A percentile compares a stretch with the other conserved stretches of the same genome.
These are phyloP conservation scores for Telopea speciosissima DNA, from an alignment of 177 flowering plant species.

Conservation along the genomic window DNA sequence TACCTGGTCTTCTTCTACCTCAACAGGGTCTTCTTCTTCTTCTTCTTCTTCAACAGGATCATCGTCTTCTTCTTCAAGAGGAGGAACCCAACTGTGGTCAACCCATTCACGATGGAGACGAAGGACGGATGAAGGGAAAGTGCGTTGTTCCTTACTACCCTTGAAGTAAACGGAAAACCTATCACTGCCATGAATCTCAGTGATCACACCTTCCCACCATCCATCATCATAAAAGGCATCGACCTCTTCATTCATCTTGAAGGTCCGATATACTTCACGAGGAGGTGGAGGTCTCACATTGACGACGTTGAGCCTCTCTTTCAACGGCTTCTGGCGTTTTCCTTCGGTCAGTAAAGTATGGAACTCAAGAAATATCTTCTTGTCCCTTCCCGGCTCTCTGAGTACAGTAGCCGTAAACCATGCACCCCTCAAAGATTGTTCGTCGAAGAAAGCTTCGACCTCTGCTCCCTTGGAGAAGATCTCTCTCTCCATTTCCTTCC, in stretches of 20 bases:
- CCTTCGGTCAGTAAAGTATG: slow-evolving; percentile 29
- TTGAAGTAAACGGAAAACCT: slow-evolving; percentile 41
- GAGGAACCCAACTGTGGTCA: slow-evolving; percentile 45
- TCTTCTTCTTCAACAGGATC: too few species aligned
- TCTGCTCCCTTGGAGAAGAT: slow-evolving; percentile 34
- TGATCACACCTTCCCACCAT: slow-evolving; percentile 78
- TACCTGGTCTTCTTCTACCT: too few species aligned
- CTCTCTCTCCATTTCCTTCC: neutral
- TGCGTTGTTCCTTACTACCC: slow-evolving; percentile 32
- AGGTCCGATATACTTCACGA: slow-evolving; percentile 21
- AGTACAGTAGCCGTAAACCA: slow-evolving; percentile 51
- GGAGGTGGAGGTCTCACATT: slow-evolving; percentile 58
- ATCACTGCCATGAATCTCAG: slow-evolving; percentile 18
- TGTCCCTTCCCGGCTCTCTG: slow-evolving; percentile 11
- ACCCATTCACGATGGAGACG: slow-evolving; percentile 65
- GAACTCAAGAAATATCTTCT: slow-evolving; percentile 41
- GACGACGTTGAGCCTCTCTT: slow-evolving; percentile 29
- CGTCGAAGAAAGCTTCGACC: slow-evolving; percentile 53
- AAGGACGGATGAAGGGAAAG: slow-evolving; percentile 25
- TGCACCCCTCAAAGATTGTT: slow-evolving; percentile 50
- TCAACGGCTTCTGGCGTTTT: slow-evolving; percentile 23
- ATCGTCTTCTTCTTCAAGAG: slow-evolving; percentile 23
- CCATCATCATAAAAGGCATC: slow-evolving; percentile 62
- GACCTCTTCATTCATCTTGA: slow-evolving; percentile 45
- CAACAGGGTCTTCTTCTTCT: too few species aligned